These are phyloP conservation scores for Lachnellula arida DNA, from an alignment of 2,329 filamentous ascomycete genomes.

Conservation along the genomic window DNA sequence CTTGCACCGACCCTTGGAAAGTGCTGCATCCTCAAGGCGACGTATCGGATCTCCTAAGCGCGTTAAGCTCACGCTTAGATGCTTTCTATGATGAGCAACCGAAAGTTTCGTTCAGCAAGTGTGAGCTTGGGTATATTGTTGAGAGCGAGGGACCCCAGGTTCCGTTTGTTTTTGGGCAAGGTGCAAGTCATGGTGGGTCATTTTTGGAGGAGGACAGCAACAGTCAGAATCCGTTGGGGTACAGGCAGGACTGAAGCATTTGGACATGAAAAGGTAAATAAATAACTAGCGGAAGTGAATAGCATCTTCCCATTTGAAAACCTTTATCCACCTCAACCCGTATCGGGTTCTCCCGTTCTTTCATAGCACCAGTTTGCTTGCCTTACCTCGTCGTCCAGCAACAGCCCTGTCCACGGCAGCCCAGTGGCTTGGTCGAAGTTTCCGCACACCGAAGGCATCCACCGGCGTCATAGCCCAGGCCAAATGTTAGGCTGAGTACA, in stretches of 20 bases:
- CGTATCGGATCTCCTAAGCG: slow-evolving; percentile 46
- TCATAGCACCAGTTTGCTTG: background rate
- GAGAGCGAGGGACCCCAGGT: slow-evolving; percentile 49
- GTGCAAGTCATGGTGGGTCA: background rate
- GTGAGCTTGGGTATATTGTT: slow-evolving; percentile 50
- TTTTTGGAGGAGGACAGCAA: background rate
- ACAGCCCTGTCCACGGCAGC: background rate
- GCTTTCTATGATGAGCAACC: slow-evolving; percentile 44
- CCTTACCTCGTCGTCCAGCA: background rate
- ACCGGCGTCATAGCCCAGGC: background rate
- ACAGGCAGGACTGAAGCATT: background rate
- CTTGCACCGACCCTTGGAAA: slow-evolving; percentile 52
- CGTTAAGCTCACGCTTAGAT: slow-evolving; percentile 44
- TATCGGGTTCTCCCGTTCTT: background rate
- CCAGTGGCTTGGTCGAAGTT: background rate
- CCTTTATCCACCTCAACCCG: background rate
- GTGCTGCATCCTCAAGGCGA: slow-evolving; percentile 48
- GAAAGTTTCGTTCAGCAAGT: slow-evolving; percentile 49
- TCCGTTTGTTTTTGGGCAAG: background rate
- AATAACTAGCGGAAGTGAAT: too few relatives aligned
- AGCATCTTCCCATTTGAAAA: too few relatives aligned
- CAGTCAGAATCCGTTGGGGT: background rate
- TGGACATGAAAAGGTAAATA: background rate
- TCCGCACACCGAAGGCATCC: background rate
- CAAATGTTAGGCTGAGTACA: background rate